Conservation (phyloP, 306 rosid genomes). For the Pachyrhizus erosus region DNA sequence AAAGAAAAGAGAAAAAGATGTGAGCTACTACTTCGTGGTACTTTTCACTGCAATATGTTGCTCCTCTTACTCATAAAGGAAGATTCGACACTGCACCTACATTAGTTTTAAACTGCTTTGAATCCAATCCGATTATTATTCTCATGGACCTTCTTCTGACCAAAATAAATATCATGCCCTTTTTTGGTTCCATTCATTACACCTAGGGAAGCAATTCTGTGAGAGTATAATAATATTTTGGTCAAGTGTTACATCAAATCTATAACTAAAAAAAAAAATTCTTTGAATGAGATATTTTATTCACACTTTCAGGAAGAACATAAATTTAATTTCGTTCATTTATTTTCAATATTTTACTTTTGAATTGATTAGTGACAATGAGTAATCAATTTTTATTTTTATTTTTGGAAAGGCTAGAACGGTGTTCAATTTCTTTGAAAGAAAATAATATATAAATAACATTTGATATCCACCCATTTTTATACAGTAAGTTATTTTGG, state of each 20-base stretch:
- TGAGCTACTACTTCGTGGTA: neutral
- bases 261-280: neutral
- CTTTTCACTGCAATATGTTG: constrained; percentile 31
- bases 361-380: neutral
- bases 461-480: no score
- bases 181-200: constrained; percentile 20
- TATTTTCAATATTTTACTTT: neutral
- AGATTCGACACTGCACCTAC: constrained; percentile 30
- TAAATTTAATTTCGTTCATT: neutral
- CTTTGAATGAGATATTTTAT: neutral
- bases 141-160: neutral
- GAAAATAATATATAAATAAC: no score
- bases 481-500: neutral
- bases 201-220: neutral
- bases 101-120: constrained; percentile 25
- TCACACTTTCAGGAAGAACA: neutral
- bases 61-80: constrained; percentile 19
- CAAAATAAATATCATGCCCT: neutral
- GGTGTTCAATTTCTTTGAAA: no score
- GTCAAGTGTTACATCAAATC: constrained; percentile 7
- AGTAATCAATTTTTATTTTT: no score
- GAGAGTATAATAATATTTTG: neutral
- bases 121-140: constrained; percentile 31
- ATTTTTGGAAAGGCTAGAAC: no score
- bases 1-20: neutral